Evolutionary conservation across 768 basidiomycete genomes (phyloP), one percentile per base, ranked within the genome.

Genomic region (Coprinellus micaceus): DNA sequence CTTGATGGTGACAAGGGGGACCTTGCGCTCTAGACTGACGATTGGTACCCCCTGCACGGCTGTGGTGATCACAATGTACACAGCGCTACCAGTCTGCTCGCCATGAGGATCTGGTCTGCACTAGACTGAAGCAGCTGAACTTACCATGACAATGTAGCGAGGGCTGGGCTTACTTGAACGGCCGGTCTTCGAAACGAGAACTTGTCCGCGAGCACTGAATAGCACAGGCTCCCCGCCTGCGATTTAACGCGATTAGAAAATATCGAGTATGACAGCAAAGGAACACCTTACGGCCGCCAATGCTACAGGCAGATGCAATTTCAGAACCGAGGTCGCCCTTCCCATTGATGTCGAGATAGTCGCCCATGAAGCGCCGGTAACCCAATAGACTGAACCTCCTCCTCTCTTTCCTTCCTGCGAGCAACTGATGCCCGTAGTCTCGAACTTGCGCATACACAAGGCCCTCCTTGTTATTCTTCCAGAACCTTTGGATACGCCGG

Each of bases 381-480:
- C 96, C 91, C 60, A 98, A 80, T 58, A 98, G 74, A 81, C 92
- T 94, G 73, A 91, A 98, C 46, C 97, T 79, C 54, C 97, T 77
- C 40, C 97, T 81, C 74, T 99, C 97, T 74, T 98, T 99, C 60
- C 96, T 78, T 4, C 89, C 84, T 3, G 86, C 95, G 3, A 98
- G 81, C 17, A 98, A 76, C 66, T 96, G 86, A 65, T 99, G 96
- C 0, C 97, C 95, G 60, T 96, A 91, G 61, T 97, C 94, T n/a
- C 97, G 82, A 54, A 89, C 77, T 66, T 97, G 86, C 17, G 90
- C 87, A 67, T 94, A 98, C 25, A 84, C 91, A 48, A 98, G 81
- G 17, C 82, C 80, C 67, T 98, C 94, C 70, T 98, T 98, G 78
- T 98, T 98, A 71, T 93, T 93, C 77, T 88, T 92, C 97, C 97